A percentile compares a stretch with the other conserved stretches of the same genome.
Evolutionary conservation across 2,329 filamentous ascomycete genomes (phyloP).

Genomic region (Sordariomycetes sp.): DNA sequence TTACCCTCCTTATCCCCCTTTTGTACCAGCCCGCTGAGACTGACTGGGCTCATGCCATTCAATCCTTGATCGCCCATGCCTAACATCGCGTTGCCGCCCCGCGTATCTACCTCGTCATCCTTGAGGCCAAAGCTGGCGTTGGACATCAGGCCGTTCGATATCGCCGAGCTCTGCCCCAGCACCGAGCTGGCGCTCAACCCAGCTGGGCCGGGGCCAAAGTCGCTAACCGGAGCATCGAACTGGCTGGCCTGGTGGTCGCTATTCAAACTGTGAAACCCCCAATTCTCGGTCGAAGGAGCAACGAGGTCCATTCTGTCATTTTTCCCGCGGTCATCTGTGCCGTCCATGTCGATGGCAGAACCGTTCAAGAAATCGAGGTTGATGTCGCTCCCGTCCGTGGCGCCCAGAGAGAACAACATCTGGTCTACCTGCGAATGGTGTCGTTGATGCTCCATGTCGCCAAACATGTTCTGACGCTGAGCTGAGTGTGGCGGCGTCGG

Average conservation of each 20-base stretch:
- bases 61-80: slow-evolving; percentile 1
- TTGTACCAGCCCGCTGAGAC: slow-evolving; percentile 19
- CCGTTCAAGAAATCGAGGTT: slow-evolving; percentile 17
- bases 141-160: slow-evolving; percentile 4
- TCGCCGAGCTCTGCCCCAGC: slow-evolving; percentile 13
- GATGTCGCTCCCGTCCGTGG: slow-evolving; percentile 10
- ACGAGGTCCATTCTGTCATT: slow-evolving; percentile 15
- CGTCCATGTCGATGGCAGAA: slow-evolving; percentile 17
- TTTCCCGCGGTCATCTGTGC: slow-evolving; percentile 6
- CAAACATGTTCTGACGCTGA: slow-evolving; percentile 9
- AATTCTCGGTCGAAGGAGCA: slow-evolving; percentile 14
- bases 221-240: slow-evolving; percentile 14
- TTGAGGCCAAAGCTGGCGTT: slow-evolving; percentile 13
- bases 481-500: slow-evolving; percentile 9
- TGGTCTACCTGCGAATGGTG: slow-evolving; percentile 13
- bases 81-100: no score
- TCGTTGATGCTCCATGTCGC: slow-evolving; percentile 3
- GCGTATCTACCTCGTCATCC: slow-evolving; percentile 14
- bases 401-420: slow-evolving; percentile 15
- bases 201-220: slow-evolving; percentile 16
- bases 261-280: slow-evolving; percentile 15
- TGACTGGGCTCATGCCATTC: slow-evolving; percentile 17
- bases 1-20: slow-evolving; percentile 15
- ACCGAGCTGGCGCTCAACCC: slow-evolving; percentile 19
- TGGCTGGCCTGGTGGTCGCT: slow-evolving; percentile 7